A percentile compares a stretch with the other conserved stretches of the same genome.
These are phyloP conservation scores for Amylostereum chailletii DNA, from an alignment of 1,284 basidiomycete species.

Conservation along the genomic window DNA sequence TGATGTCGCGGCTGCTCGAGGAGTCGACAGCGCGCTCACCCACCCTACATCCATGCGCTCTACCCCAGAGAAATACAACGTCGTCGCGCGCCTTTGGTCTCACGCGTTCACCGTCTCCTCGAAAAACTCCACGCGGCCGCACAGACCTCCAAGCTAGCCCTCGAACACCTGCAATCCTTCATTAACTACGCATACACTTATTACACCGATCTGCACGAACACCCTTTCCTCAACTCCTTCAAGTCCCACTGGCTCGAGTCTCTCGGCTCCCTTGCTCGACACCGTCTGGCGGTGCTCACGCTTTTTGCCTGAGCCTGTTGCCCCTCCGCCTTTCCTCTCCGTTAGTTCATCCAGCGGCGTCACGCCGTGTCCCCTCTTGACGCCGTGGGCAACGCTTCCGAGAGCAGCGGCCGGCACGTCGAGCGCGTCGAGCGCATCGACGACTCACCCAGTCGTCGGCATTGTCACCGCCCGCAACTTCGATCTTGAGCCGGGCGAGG, in stretches of 20 bases:
- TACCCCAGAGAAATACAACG: constrained; percentile 91
- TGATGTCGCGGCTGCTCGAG: constrained; percentile 81
- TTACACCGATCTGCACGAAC: constrained; percentile 86
- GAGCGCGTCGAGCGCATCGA: constrained; percentile 48
- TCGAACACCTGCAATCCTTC: constrained; percentile 48
- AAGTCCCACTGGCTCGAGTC: constrained; percentile 90
- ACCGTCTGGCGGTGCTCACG: constrained; percentile 87
- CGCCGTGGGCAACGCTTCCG: constrained; percentile 13
- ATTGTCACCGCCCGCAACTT: constrained; percentile 79
- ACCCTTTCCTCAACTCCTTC: constrained; percentile 65
- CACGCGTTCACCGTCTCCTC: constrained; percentile 84
- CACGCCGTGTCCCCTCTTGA: constrained; percentile 18
- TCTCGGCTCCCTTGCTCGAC: constrained; percentile 90
- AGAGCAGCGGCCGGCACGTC: constrained; percentile 27
- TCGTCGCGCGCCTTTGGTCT: constrained; percentile 90
- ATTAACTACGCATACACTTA: constrained; percentile 94
- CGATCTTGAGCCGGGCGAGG: constrained; percentile 86
- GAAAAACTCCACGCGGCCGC: constrained; percentile 84
- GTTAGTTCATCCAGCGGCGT: constrained; percentile 11
- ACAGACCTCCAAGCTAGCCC: constrained; percentile 57
- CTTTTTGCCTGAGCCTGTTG: constrained; percentile 44
- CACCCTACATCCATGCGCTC: constrained; percentile 81
- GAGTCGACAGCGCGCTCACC: constrained; percentile 78
- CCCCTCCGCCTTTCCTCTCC: constrained; percentile 33
- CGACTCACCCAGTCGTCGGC: constrained; percentile 70